Conservation (phyloP, 495 filamentous ascomycete genomes). For the Penicillium nucicola region DNA sequence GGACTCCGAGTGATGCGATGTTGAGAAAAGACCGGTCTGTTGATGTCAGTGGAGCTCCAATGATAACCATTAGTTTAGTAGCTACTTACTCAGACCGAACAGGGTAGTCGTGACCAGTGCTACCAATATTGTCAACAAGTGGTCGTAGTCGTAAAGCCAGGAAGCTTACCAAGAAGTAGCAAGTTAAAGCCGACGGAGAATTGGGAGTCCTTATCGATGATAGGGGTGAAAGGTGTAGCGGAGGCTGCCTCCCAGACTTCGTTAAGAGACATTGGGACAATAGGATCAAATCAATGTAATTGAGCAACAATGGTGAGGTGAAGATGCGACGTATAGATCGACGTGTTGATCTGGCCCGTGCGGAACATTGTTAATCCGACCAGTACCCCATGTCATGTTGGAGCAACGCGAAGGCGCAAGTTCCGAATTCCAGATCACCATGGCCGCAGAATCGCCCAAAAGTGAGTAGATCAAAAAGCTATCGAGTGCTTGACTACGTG, state of each 20-base stretch:
- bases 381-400: constrained; percentile 2
- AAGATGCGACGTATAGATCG: constrained; percentile 1
- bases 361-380: not conserved
- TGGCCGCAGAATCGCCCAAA: constrained; percentile 22
- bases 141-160: not conserved
- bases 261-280: constrained; percentile 62
- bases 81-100: constrained; percentile 76
- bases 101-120: constrained; percentile 63
- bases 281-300: constrained; percentile 1
- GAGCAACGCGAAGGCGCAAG: not conserved
- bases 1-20: constrained; percentile 75
- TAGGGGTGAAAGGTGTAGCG: constrained; percentile 76
- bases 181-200: constrained; percentile 79
- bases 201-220: constrained; percentile 77
- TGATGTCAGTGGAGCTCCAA: constrained; percentile 9
- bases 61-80: not conserved
- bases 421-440: constrained; percentile 2
- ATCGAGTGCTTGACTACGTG: too few species aligned
- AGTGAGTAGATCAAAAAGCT: constrained; percentile 8
- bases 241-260: constrained; percentile 87
- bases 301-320: not conserved
- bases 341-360: constrained; percentile 5
- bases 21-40: constrained; percentile 82
- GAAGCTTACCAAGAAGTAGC: constrained; percentile 58
- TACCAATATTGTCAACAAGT: constrained; percentile 26